phyloP scores from a whole-genome alignment of 2,329 filamentous ascomycete genomes.

The Fusarium torulosum region DNA sequence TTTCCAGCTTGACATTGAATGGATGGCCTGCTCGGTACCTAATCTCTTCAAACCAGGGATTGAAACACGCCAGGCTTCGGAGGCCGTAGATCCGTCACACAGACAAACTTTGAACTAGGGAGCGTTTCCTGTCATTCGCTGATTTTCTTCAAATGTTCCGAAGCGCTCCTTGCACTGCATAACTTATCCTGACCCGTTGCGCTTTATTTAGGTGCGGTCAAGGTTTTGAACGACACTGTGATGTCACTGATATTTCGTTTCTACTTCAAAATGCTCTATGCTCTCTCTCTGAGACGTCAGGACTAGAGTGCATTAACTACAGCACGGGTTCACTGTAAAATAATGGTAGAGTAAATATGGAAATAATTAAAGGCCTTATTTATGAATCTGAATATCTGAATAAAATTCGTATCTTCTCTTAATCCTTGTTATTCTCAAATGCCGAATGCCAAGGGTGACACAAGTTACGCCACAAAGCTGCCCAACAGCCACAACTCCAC shows the following conservation, averaged over 20 bases:
- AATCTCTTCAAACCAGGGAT: slow-evolving; percentile 30
- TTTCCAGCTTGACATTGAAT: slow-evolving; percentile 1
- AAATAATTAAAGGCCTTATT: background rate
- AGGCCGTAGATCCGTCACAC: slow-evolving; percentile 24
- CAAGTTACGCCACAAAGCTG: slow-evolving; percentile 28
- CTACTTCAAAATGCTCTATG: background rate
- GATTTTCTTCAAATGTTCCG: slow-evolving; percentile 19
- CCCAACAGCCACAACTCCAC: slow-evolving; percentile 37
- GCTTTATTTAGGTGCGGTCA: slow-evolving; percentile 8
- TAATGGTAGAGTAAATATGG: background rate
- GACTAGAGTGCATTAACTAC: background rate
- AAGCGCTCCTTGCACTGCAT: slow-evolving; percentile 17
- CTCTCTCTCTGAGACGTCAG: background rate
- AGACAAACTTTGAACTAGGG: background rate
- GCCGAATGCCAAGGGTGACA: background rate
- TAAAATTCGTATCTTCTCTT: background rate
- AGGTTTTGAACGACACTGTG: slow-evolving; percentile 7
- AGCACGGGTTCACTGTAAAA: background rate
- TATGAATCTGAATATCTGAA: background rate
- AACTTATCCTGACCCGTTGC: slow-evolving; percentile 18
- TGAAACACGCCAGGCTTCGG: slow-evolving; percentile 37
- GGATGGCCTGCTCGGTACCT: slow-evolving; percentile 17
- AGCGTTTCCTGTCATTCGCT: slow-evolving; percentile 14
- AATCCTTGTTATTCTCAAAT: slow-evolving; percentile 8
- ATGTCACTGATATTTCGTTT: slow-evolving; percentile 19